Percentiles rank a stretch among this genome's conserved stretches.
These are phyloP conservation scores for Chlorophyllum brunneum DNA, from an alignment of 768 basidiomycete genomes.

Conservation along the genomic window DNA sequence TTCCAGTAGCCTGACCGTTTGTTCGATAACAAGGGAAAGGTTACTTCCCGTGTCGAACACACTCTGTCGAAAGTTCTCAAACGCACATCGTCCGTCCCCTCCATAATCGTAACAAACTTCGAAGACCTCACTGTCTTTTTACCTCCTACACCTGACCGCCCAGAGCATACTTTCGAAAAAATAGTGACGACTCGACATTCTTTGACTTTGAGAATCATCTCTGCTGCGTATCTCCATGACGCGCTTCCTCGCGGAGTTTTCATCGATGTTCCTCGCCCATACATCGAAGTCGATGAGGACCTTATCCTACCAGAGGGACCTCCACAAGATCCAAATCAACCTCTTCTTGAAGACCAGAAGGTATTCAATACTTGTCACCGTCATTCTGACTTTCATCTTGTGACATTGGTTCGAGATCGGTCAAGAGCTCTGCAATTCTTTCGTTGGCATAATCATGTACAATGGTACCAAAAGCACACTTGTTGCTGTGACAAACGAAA, in stretches of 20 bases:
- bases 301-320: slow-evolving; percentile 16
- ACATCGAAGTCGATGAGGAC: background rate
- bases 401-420: slow-evolving; percentile 20
- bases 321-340: slow-evolving; percentile 14
- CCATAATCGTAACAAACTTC: slow-evolving; percentile 14
- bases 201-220: slow-evolving; percentile 16
- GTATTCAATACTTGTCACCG: slow-evolving; percentile 19
- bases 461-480: slow-evolving; percentile 15
- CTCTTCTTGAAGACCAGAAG: slow-evolving; percentile 18
- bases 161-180: slow-evolving; percentile 12
- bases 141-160: background rate
- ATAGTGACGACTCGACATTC: slow-evolving; percentile 13
- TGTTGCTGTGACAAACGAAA: slow-evolving; percentile 9
- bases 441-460: slow-evolving; percentile 22
- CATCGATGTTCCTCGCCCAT: background rate
- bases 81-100: slow-evolving; percentile 1
- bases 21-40: slow-evolving; percentile 4
- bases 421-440: slow-evolving; percentile 23
- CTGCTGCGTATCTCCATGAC: slow-evolving; percentile 13
- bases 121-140: slow-evolving; percentile 13
- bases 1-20: background rate
- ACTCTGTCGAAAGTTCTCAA: slow-evolving; percentile 11
- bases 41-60: slow-evolving; percentile 5
- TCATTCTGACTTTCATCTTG: slow-evolving; percentile 22
- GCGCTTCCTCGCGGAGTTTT: background rate